Conservation (phyloP, 169 alveolate species). For the Plasmodium reichenowi region DNA sequence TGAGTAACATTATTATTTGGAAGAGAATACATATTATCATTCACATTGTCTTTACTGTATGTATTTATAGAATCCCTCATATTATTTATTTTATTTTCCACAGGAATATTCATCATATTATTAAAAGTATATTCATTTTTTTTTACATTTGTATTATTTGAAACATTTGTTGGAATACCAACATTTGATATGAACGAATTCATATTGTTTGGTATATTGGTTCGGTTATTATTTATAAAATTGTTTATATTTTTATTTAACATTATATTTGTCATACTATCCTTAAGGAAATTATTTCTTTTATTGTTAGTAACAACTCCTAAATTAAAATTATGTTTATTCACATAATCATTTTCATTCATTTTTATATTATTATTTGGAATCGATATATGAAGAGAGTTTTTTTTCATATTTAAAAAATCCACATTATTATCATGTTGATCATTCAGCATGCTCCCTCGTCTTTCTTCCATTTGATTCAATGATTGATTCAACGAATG, state of each 20-base stretch:
- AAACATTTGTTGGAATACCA: background rate
- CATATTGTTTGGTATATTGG: background rate
- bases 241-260: slow-evolving; percentile 19
- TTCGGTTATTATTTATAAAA: slow-evolving; percentile 11
- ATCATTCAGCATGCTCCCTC: background rate
- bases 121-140: slow-evolving; percentile 16
- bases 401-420: slow-evolving; percentile 7
- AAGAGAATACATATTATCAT: background rate
- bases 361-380: slow-evolving; percentile 1
- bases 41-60: slow-evolving; percentile 11
- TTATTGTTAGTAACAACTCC: background rate
- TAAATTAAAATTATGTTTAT: background rate
- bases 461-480: background rate
- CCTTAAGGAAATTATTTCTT: slow-evolving; percentile 11
- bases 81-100: slow-evolving; percentile 8
- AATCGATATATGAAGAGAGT: background rate
- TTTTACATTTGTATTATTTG: background rate
- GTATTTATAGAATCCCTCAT: slow-evolving; percentile 6
- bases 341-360: slow-evolving; percentile 1
- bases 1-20: background rate
- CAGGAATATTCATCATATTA: background rate
- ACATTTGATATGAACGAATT: background rate
- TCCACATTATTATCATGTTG: background rate
- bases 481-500: too few species aligned
- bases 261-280: slow-evolving; percentile 7